Percentiles rank a stretch among this genome's conserved stretches.
phyloP scores from a whole-genome alignment of 805 yeast genomes.

The Lachancea meyersii region DNA sequence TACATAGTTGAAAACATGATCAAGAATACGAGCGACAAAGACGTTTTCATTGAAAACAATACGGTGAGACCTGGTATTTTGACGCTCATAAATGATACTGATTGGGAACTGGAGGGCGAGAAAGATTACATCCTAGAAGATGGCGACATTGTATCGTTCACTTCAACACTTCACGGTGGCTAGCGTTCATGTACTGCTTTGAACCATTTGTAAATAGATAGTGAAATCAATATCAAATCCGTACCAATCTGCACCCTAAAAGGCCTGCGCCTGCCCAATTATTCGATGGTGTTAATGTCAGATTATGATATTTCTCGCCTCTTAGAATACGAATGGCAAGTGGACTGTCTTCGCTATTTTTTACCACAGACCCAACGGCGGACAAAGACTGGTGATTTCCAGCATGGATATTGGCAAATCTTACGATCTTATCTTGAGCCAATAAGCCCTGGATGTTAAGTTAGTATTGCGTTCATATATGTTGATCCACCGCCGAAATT shows the following conservation, averaged over 20 bases:
- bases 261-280: slow-evolving; percentile 63
- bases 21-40: slow-evolving; percentile 54
- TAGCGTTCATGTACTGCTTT: slow-evolving; percentile 23
- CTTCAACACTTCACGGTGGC: slow-evolving; percentile 95
- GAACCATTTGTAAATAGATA: neutral
- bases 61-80: slow-evolving; percentile 86
- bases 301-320: slow-evolving; percentile 23
- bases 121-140: slow-evolving; percentile 70
- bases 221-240: neutral
- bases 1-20: slow-evolving; percentile 51
- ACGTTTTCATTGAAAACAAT: slow-evolving; percentile 75
- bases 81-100: slow-evolving; percentile 87
- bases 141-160: slow-evolving; percentile 77
- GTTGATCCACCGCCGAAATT: too few species aligned
- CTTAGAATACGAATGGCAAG: slow-evolving; percentile 31
- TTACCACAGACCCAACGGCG: slow-evolving; percentile 41
- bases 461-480: slow-evolving; percentile 3
- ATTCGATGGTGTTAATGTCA: slow-evolving; percentile 40
- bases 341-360: slow-evolving; percentile 31
- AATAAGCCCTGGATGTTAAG: slow-evolving; percentile 40
- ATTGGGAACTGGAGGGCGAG: slow-evolving; percentile 93
- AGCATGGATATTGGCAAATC: slow-evolving; percentile 50
- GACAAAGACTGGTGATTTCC: slow-evolving; percentile 49
- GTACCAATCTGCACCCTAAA: slow-evolving; percentile 56
- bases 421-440: slow-evolving; percentile 47